phyloP scores from a whole-genome alignment of 1,284 basidiomycete genomes.

The Ceratobasidium sp. region DNA sequence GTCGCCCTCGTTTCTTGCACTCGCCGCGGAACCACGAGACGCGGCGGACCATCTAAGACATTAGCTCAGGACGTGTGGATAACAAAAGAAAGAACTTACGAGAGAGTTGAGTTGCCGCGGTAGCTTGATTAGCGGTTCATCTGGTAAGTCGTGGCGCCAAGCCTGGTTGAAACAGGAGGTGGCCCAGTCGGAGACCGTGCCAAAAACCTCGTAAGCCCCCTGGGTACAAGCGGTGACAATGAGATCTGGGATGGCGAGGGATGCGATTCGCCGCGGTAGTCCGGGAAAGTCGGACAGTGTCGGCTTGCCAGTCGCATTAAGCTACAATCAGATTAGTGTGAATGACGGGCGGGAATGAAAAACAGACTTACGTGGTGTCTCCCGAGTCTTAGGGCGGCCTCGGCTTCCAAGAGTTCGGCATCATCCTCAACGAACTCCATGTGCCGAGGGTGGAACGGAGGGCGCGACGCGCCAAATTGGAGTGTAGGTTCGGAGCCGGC shows the following conservation, averaged over 20 bases:
- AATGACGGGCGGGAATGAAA: not conserved
- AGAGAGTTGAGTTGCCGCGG: not conserved
- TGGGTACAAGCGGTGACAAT: not conserved
- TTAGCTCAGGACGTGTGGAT: not conserved
- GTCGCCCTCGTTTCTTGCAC: not conserved
- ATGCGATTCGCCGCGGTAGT: not conserved
- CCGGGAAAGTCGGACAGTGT: constrained; percentile 5
- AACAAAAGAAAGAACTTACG: not conserved
- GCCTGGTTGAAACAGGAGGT: not conserved
- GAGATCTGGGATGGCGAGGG: constrained; percentile 6
- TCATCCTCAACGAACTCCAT: constrained; percentile 8
- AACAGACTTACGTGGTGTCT: constrained; percentile 12
- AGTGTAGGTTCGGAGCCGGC: not conserved
- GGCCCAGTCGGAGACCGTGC: not conserved
- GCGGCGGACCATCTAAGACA: constrained; percentile 1
- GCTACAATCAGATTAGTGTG: not conserved
- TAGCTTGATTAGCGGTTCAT: not conserved
- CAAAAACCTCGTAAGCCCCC: not conserved
- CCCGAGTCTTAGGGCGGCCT: not conserved
- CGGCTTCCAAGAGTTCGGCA: not conserved
- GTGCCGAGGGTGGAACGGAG: not conserved
- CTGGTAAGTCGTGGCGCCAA: not conserved
- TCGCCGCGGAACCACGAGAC: constrained; percentile 21
- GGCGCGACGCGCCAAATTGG: not conserved
- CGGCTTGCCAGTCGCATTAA: not conserved